Conservation (phyloP, 140 eudicot species). For the Erigeron philadelphicus region DNA sequence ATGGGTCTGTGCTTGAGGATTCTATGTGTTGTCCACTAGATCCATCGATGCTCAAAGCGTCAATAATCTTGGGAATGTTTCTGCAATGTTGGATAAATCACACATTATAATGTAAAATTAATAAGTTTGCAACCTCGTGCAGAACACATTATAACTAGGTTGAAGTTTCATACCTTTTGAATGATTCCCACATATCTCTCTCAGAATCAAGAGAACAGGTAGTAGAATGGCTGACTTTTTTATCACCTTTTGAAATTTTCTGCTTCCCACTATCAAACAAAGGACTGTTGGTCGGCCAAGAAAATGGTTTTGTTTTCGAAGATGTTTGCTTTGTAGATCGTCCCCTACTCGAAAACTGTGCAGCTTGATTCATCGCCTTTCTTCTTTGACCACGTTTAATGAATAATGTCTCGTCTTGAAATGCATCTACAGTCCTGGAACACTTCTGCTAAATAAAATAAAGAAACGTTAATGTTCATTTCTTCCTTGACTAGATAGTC, state of each 20-base stretch:
- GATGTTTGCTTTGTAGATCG: conserved; percentile 22
- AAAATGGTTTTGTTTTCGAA: conserved; percentile 38
- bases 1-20: conserved; percentile 58
- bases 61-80: conserved; percentile 68
- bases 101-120: neutral
- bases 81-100: conserved; percentile 30
- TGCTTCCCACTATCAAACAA: conserved; percentile 25
- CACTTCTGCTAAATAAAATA: conserved; percentile 29
- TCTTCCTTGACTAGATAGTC: neutral
- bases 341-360: conserved; percentile 20
- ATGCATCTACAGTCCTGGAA: conserved; percentile 38
- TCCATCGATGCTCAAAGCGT: conserved; percentile 82
- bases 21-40: conserved; percentile 74
- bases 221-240: conserved; percentile 26
- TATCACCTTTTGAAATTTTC: conserved; percentile 23
- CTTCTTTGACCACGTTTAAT: conserved; percentile 26
- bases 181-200: conserved; percentile 21
- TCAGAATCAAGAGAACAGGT: conserved; percentile 19
- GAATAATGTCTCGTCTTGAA: conserved; percentile 27
- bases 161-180: conserved; percentile 31
- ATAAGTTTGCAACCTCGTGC: neutral
- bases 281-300: conserved; percentile 25
- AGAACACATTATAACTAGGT: neutral
- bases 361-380: conserved; percentile 18
- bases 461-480: conserved; percentile 2